Evolutionary conservation across 1,284 basidiomycete species (phyloP).

Genomic region (Erythrobasidium hasegawianum): DNA sequence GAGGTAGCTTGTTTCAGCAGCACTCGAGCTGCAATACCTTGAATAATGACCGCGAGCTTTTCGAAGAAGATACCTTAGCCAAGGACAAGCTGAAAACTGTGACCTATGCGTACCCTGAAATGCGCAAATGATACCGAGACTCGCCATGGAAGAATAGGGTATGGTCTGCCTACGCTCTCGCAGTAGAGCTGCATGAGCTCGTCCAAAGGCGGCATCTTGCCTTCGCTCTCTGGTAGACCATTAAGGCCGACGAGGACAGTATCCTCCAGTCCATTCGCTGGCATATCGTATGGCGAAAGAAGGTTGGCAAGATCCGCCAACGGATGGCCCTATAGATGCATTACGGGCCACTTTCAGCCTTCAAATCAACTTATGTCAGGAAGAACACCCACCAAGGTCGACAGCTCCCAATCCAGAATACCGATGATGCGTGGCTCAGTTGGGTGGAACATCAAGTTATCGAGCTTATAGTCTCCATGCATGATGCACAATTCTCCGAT

Average conservation of each 20-base stretch:
- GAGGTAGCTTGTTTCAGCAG: conserved; percentile 82
- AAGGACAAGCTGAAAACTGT: no score
- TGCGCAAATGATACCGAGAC: conserved; percentile 83
- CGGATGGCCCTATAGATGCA: conserved; percentile 59
- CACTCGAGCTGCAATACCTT: conserved; percentile 87
- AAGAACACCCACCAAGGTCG: conserved; percentile 79
- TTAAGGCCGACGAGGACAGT: conserved; percentile 35
- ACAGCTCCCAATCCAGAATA: conserved; percentile 94
- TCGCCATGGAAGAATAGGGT: conserved; percentile 69
- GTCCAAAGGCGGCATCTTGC: conserved; percentile 60
- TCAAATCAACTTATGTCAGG: no score
- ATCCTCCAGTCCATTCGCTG: conserved; percentile 52
- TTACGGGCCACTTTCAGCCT: no score
- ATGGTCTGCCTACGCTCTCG: conserved; percentile 58
- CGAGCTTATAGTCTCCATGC: conserved; percentile 95
- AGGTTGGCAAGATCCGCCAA: conserved; percentile 87
- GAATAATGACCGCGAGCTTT: conserved; percentile 77
- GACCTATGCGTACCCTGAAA: conserved; percentile 66
- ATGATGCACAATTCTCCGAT: conserved; percentile 68
- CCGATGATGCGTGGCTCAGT: conserved; percentile 88
- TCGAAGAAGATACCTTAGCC: no score
- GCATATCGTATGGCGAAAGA: conserved; percentile 75
- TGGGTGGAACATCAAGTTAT: conserved; percentile 91
- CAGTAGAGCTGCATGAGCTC: conserved; percentile 75
- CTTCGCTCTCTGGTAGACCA: conserved; percentile 53